phyloP scores from a whole-genome alignment of 1,139 yeast genomes.

The Candida sanyaensis region DNA sequence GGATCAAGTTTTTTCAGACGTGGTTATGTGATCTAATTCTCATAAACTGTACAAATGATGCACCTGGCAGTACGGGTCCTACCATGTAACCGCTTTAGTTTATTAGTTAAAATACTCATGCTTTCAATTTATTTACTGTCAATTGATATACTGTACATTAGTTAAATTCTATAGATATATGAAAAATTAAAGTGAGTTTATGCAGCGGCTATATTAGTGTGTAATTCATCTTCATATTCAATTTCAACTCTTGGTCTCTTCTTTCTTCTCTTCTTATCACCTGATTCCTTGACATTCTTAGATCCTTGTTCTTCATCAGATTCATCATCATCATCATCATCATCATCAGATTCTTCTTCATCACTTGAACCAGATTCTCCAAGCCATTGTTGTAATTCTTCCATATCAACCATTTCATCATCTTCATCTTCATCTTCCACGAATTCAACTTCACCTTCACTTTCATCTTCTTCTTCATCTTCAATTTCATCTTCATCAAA shows the following conservation, averaged over 20 bases:
- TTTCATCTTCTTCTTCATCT: constrained; percentile 39
- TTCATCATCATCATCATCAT: constrained; percentile 32
- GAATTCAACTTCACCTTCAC: constrained; percentile 80
- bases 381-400: constrained; percentile 89
- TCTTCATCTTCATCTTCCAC: constrained; percentile 80
- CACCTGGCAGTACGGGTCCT: too few relatives aligned
- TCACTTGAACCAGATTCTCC: constrained; percentile 58
- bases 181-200: neutral
- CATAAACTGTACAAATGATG: too few relatives aligned
- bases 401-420: constrained; percentile 87
- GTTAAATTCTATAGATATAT: neutral
- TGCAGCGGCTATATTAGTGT: constrained; percentile 30
- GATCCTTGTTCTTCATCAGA: constrained; percentile 25
- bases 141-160: neutral
- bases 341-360: constrained; percentile 38
- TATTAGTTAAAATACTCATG: too few relatives aligned
- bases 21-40: too few relatives aligned
- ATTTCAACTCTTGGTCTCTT: constrained; percentile 78
- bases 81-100: too few relatives aligned
- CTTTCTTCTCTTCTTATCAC: constrained; percentile 35
- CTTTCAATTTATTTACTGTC: too few relatives aligned
- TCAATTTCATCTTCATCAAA: constrained; percentile 44
- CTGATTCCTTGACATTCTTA: constrained; percentile 41
- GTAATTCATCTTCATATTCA: constrained; percentile 63
- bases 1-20: too few relatives aligned